Evolutionary conservation across 768 basidiomycete species (phyloP).

Genomic region (Clitopilus passeckerianus): DNA sequence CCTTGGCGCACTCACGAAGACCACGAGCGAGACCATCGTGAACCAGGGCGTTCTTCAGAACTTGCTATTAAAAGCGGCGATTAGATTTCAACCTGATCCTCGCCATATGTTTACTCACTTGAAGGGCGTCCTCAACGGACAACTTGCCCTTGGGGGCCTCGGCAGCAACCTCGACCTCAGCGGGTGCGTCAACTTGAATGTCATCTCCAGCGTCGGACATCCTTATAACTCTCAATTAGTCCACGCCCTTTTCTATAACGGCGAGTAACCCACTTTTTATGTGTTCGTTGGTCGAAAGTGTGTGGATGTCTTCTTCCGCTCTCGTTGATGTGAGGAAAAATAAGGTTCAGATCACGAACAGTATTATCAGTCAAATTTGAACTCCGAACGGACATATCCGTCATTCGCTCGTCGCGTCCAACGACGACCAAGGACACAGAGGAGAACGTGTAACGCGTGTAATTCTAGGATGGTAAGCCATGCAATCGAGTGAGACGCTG

Average conservation of each 20-base stretch:
- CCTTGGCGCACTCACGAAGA: conserved; percentile 96
- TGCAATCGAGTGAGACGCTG: background rate
- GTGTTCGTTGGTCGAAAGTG: conserved; percentile 22
- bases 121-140: conserved; percentile 91
- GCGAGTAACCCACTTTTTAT: conserved; percentile 31
- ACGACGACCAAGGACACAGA: conserved; percentile 14
- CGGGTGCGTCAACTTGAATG: conserved; percentile 70
- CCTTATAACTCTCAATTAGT: conserved; percentile 25
- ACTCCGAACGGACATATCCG: conserved; percentile 53
- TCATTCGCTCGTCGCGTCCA: conserved; percentile 12
- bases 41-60: conserved; percentile 96
- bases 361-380: conserved; percentile 32
- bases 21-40: conserved; percentile 98
- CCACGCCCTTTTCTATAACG: background rate
- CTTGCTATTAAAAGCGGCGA: conserved; percentile 56
- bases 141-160: conserved; percentile 95
- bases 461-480: conserved; percentile 24
- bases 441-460: conserved; percentile 1
- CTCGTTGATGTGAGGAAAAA: conserved; percentile 82
- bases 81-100: background rate
- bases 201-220: conserved; percentile 99
- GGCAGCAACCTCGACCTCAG: conserved; percentile 75
- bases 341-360: conserved; percentile 39
- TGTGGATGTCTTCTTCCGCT: conserved; percentile 88
- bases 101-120: conserved; percentile 38